These are phyloP conservation scores for Fusarium protoensiforme DNA, from an alignment of 2,329 filamentous ascomycete genomes.

Conservation along the genomic window DNA sequence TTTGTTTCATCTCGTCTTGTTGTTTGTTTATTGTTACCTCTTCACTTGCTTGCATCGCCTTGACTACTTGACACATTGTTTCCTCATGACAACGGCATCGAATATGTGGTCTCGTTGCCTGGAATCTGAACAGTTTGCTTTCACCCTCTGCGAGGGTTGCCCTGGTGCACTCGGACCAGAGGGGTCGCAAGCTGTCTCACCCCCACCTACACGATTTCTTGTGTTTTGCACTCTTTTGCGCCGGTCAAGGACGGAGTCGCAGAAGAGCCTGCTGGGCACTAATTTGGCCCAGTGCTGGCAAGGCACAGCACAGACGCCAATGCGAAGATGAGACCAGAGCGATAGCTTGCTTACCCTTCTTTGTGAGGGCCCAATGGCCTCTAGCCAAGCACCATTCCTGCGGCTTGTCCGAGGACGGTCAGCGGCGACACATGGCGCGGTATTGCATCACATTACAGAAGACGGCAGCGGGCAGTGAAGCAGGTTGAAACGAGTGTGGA, in stretches of 20 bases:
- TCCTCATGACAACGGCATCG: background rate
- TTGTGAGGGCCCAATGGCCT: conserved; percentile 3
- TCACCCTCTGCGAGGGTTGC: background rate
- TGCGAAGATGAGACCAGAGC: background rate
- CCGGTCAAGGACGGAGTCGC: background rate
- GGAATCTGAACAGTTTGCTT: background rate
- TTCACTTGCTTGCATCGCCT: background rate
- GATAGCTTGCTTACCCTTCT: conserved; percentile 4
- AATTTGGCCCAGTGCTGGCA: background rate
- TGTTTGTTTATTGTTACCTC: conserved; percentile 3
- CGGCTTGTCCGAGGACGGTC: conserved; percentile 5
- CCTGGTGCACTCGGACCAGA: background rate
- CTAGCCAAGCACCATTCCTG: conserved; percentile 21
- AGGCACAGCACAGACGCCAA: background rate
- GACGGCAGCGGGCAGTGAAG: conserved; percentile 22
- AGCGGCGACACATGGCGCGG: conserved; percentile 24
- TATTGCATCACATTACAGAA: conserved; percentile 33
- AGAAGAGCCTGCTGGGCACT: conserved; percentile 8
- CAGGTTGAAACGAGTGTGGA: conserved; percentile 41
- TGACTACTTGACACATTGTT: background rate
- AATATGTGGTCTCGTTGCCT: background rate
- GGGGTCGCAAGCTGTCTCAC: conserved; percentile 3
- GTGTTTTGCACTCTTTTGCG: conserved; percentile 8
- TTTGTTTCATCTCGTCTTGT: background rate
- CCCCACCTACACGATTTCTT: background rate